Conservation (phyloP, 1,284 basidiomycete genomes). For the Paramarasmius palmivorus region DNA sequence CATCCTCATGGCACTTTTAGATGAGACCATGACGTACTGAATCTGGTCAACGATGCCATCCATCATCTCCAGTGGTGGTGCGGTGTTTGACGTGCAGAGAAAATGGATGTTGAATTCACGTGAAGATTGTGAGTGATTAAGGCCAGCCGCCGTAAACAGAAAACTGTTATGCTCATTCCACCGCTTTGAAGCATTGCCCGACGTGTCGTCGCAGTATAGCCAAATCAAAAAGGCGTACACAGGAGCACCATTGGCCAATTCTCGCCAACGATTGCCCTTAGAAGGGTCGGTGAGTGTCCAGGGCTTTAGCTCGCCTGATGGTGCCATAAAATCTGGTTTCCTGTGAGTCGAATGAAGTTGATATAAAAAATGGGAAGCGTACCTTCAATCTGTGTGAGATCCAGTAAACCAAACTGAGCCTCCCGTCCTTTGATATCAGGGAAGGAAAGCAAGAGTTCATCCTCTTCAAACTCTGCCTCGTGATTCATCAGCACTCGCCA, state of each 20-base stretch:
- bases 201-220: conserved; percentile 42
- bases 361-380: too few species aligned
- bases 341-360: too few species aligned
- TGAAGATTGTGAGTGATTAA: conserved; percentile 17
- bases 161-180: conserved; percentile 44
- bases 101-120: conserved; percentile 16
- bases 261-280: conserved; percentile 16
- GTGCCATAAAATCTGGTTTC: too few species aligned
- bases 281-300: neutral
- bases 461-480: too few species aligned
- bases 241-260: conserved; percentile 6
- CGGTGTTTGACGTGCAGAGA: conserved; percentile 25
- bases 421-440: too few species aligned
- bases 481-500: too few species aligned
- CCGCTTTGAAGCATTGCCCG: conserved; percentile 41
- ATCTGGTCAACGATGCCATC: conserved; percentile 16
- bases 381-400: too few species aligned
- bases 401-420: too few species aligned
- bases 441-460: too few species aligned
- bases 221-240: conserved; percentile 27
- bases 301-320: too few species aligned
- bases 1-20: neutral
- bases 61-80: conserved; percentile 26
- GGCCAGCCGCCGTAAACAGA: conserved; percentile 27
- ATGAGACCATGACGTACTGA: neutral